Percentiles rank a stretch among this genome's conserved stretches.
These are phyloP conservation scores for Onygenales sp. DNA, from an alignment of 2,329 filamentous ascomycete species.

Conservation along the genomic window DNA sequence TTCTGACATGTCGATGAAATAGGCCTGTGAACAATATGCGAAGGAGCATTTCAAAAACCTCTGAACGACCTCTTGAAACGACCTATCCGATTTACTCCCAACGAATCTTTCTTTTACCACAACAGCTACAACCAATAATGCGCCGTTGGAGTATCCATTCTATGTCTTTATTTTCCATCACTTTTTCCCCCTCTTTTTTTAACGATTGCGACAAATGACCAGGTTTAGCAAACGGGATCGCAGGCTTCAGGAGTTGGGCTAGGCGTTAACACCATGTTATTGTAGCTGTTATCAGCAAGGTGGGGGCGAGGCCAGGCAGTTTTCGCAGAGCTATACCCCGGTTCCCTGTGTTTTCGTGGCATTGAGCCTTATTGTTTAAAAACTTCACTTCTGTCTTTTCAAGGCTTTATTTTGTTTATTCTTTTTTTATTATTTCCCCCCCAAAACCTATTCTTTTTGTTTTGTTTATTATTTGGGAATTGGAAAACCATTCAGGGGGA, in stretches of 20 bases:
- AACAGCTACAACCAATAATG: not conserved
- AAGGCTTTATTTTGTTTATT: conserved; percentile 9
- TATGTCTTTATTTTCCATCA: conserved; percentile 1
- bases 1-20: not conserved
- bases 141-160: not conserved
- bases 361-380: conserved; percentile 15
- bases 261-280: conserved; percentile 10
- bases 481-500: not conserved
- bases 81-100: not conserved
- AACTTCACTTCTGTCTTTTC: conserved; percentile 16
- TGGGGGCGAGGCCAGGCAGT: conserved; percentile 3
- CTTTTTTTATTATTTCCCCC: conserved; percentile 1
- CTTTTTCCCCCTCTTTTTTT: not conserved
- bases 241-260: conserved; percentile 13
- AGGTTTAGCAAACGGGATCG: conserved; percentile 10
- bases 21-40: conserved; percentile 87
- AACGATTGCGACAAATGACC: conserved; percentile 5
- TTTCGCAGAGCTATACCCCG: conserved; percentile 11
- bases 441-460: not conserved
- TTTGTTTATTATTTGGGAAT: conserved; percentile 4
- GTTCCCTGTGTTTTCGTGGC: conserved; percentile 16
- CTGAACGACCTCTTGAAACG: conserved; percentile 11
- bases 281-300: conserved; percentile 3
- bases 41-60: conserved; percentile 73
- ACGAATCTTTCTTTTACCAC: not conserved